A percentile compares a stretch with the other conserved stretches of the same genome.
phyloP scores from a whole-genome alignment of 2,329 filamentous ascomycete genomes.

The Trichophyton schoenleinii region DNA sequence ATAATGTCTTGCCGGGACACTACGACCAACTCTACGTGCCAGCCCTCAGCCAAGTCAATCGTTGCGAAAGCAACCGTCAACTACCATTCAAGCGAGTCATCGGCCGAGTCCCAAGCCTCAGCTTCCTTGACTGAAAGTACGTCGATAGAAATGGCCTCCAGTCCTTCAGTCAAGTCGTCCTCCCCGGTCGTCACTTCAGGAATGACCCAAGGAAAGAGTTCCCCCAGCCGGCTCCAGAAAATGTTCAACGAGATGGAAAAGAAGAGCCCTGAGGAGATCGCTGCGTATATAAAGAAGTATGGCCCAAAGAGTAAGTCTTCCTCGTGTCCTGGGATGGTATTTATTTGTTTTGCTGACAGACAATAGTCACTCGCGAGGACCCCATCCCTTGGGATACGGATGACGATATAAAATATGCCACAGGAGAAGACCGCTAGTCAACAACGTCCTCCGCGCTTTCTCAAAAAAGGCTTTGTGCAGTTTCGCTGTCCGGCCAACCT shows the following conservation, averaged over 20 bases:
- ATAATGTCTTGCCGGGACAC: neutral
- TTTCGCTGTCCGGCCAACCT: neutral
- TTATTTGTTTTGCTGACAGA: neutral
- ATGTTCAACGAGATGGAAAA: neutral
- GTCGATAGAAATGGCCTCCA: neutral
- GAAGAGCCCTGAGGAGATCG: neutral
- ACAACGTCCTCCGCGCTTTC: neutral
- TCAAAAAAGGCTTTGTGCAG: neutral
- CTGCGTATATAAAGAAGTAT: neutral
- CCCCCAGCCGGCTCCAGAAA: neutral
- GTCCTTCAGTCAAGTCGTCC: neutral
- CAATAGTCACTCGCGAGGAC: neutral
- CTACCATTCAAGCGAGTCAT: neutral
- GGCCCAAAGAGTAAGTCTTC: neutral
- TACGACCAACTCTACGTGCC: neutral
- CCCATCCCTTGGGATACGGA: neutral
- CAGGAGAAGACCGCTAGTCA: neutral
- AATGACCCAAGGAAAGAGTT: neutral
- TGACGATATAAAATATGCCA: neutral
- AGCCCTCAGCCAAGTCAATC: neutral
- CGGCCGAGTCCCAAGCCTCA: neutral
- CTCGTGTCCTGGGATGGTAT: neutral
- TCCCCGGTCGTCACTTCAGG: neutral
- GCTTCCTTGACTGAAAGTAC: neutral
- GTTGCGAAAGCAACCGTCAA: neutral